Evolutionary conservation across 139 green algal species (phyloP), one percentile per base, ranked within the genome.

Genomic region (Desmodesmus armatus): DNA sequence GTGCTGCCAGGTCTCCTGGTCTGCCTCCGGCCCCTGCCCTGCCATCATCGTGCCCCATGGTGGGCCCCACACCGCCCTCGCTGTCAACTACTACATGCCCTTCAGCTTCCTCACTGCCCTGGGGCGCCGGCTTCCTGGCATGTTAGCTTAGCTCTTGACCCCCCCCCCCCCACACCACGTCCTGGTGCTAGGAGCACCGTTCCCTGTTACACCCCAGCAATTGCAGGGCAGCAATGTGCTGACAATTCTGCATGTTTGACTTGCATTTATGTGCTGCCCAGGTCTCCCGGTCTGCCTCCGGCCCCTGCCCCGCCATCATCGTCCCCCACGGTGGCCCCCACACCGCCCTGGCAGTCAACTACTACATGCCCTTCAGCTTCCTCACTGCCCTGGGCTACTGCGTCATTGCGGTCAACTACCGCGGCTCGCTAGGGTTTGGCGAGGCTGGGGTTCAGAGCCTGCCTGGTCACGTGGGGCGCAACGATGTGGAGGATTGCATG

Each of bases 401-500:
- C 2, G 51, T 96, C 0, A 39, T 97, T 19, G 78, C 83, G 15
- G 89, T 96, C 41, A 98, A 98, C 87, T 84, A 58, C 63, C 62
- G 94, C 19, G 94, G 94, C 2, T 95, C 92, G 55, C 91, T 87
- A 6, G 95, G 96, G 17, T 98, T 96, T 88, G 96, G 96, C 2
- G 94, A 98, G 83, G 92, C 89, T 7, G 81, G 85, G 17, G 77
- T 99, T 29, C 92, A 96, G 87, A 91, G 89, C 0, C 91, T 99
- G 72, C 96, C 96, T 2, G 96, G 96, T 33, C 71, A 87, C 53
- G 91, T 96, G 4, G 94, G 94, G 33, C 69, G 7, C 2, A 55
- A 94, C 3, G 96, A 99, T 82, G 97, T 99, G 15, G 87, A 82
- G 0, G 96, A 99, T 88, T 98, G 96, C 90, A 91, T 98, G 76